phyloP scores from a whole-genome alignment of 257 asterid species.

The Euphrasia confusa region DNA sequence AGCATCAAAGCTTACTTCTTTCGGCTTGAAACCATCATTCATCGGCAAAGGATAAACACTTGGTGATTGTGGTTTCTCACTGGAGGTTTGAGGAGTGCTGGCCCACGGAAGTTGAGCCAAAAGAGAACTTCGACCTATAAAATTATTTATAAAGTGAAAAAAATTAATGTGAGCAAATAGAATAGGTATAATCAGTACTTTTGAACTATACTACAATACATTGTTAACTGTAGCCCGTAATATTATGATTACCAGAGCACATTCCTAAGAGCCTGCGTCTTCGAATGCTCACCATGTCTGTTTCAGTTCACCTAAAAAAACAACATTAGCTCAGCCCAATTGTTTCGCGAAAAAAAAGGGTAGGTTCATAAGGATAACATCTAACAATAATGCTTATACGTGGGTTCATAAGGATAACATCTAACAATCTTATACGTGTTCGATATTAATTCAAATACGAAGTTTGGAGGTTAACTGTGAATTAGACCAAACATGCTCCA shows the following conservation, averaged over 20 bases:
- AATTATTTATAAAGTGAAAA: constrained; percentile 13
- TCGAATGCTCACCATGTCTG: constrained; percentile 88
- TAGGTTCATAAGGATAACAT: neutral
- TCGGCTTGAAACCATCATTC: constrained; percentile 35
- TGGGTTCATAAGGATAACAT: neutral
- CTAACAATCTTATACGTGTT: neutral
- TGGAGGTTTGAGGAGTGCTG: constrained; percentile 28
- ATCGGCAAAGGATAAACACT: constrained; percentile 51
- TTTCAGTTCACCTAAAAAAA: constrained; percentile 31
- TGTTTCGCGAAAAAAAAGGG: constrained; percentile 6
- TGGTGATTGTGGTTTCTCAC: constrained; percentile 37
- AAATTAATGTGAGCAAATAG: neutral
- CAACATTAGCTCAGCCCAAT: constrained; percentile 15
- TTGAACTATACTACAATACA: neutral
- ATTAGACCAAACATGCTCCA: constrained; percentile 10
- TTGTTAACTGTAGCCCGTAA: neutral
- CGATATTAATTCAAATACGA: neutral
- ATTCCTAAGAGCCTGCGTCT: constrained; percentile 59
- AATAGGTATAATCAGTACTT: neutral
- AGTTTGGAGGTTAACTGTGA: neutral
- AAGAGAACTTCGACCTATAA: constrained; percentile 44
- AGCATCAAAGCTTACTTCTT: constrained; percentile 45
- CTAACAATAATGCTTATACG: neutral
- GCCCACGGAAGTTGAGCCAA: constrained; percentile 47
- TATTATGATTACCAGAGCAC: constrained; percentile 52